Conservation (phyloP, 768 basidiomycete genomes). For the Suillus discolor region DNA sequence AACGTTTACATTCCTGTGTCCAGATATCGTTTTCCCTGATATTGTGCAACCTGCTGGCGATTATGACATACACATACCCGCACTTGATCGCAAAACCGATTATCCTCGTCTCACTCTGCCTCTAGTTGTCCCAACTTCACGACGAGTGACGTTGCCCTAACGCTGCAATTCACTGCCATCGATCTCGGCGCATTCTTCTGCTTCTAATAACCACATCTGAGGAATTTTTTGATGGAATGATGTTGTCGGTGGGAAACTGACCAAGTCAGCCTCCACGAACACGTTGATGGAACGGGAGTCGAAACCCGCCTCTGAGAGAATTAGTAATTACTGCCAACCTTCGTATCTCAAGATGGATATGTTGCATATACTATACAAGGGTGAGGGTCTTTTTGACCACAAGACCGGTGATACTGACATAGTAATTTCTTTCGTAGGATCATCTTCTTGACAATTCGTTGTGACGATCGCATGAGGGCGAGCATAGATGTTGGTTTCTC, state of each 20-base stretch:
- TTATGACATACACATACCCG: slow-evolving; percentile 6
- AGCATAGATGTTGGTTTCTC: too few species aligned
- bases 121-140: neutral
- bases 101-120: neutral
- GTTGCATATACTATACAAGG: neutral
- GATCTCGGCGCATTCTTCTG: neutral
- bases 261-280: too few species aligned
- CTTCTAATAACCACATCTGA: neutral
- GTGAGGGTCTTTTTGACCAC: too few species aligned
- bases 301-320: too few species aligned
- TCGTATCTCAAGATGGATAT: neutral
- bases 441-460: too few species aligned
- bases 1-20: neutral
- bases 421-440: too few species aligned
- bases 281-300: too few species aligned
- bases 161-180: neutral
- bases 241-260: too few species aligned
- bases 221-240: too few species aligned
- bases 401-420: too few species aligned
- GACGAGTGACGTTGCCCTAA: slow-evolving; percentile 13
- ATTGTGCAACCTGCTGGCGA: slow-evolving; percentile 17
- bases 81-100: neutral
- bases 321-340: neutral
- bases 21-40: slow-evolving; percentile 6
- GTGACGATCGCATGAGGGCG: too few species aligned